These are phyloP conservation scores for Tulasnella calospora DNA, from an alignment of 768 basidiomycete genomes.

Conservation along the genomic window DNA sequence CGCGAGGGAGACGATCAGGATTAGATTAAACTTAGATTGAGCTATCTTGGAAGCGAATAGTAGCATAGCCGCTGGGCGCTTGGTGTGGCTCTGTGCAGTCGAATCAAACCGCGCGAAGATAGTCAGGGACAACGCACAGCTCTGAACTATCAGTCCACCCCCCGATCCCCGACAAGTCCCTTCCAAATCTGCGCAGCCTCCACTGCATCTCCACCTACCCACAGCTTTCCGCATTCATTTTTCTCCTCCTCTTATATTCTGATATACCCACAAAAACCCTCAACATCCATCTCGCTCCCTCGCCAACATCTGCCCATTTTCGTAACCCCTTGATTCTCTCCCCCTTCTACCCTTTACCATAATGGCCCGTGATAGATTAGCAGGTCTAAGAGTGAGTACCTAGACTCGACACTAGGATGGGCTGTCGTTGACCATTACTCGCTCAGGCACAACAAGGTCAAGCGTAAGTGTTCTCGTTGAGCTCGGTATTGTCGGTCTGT, in stretches of 20 bases:
- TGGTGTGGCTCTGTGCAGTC: neutral
- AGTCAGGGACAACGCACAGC: slow-evolving; percentile 10
- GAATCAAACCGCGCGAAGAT: slow-evolving; percentile 9
- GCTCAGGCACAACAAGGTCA: slow-evolving; percentile 30
- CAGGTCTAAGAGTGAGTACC: slow-evolving; percentile 34
- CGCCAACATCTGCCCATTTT: slow-evolving; percentile 8
- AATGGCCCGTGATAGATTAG: slow-evolving; percentile 89
- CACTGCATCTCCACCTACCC: slow-evolving; percentile 9
- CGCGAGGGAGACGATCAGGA: slow-evolving; percentile 71
- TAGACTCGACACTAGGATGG: neutral
- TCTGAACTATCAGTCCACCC: neutral
- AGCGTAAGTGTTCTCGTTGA: slow-evolving; percentile 8
- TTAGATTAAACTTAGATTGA: slow-evolving; percentile 7
- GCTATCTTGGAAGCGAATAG: neutral
- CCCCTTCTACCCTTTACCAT: slow-evolving; percentile 30
- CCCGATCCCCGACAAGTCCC: neutral
- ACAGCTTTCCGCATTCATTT: neutral
- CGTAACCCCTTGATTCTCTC: neutral
- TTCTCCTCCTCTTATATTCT: neutral
- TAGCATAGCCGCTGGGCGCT: neutral
- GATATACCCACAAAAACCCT: neutral
- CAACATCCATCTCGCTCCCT: neutral
- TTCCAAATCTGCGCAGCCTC: slow-evolving; percentile 1
- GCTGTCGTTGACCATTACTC: neutral
- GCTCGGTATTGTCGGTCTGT: slow-evolving; percentile 5